Conservation (phyloP, 371 early-diverging fungal species). For the Mortierella sp. region DNA sequence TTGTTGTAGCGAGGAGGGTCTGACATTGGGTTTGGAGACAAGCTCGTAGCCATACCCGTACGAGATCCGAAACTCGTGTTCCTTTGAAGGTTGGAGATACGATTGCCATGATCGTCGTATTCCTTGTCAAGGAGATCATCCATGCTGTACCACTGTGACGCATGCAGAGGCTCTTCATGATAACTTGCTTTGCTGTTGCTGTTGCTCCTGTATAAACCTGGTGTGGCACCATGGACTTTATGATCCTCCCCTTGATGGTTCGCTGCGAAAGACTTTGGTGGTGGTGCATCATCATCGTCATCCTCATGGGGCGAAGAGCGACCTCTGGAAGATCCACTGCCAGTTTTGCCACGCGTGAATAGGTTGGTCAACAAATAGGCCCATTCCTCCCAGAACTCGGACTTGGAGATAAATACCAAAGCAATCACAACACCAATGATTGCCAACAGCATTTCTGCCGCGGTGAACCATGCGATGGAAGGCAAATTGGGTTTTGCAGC, state of each 20-base stretch:
- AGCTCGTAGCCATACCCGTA: conserved; percentile 4
- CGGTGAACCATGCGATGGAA: conserved; percentile 39
- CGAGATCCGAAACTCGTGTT: conserved; percentile 21
- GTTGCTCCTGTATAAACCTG: conserved; percentile 7
- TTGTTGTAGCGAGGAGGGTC: conserved; percentile 21
- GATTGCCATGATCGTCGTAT: conserved; percentile 20
- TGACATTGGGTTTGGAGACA: conserved; percentile 20
- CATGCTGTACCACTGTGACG: conserved; percentile 52
- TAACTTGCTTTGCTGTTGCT: conserved; percentile 12
- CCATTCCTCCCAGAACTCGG: conserved; percentile 53
- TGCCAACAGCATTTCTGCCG: conserved; percentile 42
- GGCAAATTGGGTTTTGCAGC: conserved; percentile 12
- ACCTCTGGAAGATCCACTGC: conserved; percentile 21
- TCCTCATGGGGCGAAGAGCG: conserved; percentile 21
- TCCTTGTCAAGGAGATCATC: conserved; percentile 50
- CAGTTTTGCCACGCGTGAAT: conserved; percentile 21
- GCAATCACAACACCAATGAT: conserved; percentile 34
- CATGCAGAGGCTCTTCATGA: conserved; percentile 8
- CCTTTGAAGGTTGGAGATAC: conserved; percentile 13
- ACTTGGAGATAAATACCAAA: conserved; percentile 34
- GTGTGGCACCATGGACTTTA: neutral
- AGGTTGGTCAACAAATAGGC: conserved; percentile 26
- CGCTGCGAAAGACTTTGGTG: neutral
- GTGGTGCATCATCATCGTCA: neutral
- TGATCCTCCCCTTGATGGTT: conserved; percentile 4